Percentiles rank a stretch among this genome's conserved stretches.
Conservation (phyloP, 176 grass and related monocot species). For the Rhipidocladum racemiflorum region DNA sequence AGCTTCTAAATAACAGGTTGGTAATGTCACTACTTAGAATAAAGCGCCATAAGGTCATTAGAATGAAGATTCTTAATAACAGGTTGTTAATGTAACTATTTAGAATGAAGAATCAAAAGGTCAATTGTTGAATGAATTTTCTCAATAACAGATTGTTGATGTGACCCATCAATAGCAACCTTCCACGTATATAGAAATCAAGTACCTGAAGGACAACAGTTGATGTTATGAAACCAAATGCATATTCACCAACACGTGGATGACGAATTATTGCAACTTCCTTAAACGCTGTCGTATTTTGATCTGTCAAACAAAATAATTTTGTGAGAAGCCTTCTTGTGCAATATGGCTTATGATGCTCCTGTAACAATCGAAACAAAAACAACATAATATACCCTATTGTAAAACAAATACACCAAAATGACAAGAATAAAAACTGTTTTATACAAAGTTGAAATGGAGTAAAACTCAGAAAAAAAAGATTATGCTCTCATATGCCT, state of each 20-base stretch:
- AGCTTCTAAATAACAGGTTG: background rate
- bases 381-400: background rate
- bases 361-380: background rate
- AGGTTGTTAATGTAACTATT: too few relatives aligned
- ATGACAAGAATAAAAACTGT: background rate
- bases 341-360: background rate
- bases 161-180: background rate
- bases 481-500: background rate
- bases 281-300: constrained; percentile 99
- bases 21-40: background rate
- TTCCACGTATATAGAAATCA: constrained; percentile 8
- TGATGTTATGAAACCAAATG: constrained; percentile 99
- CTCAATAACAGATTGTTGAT: background rate
- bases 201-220: constrained; percentile 89
- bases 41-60: too few relatives aligned
- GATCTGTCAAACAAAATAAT: constrained; percentile 60
- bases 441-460: background rate
- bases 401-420: background rate
- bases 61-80: too few relatives aligned
- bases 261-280: constrained; percentile 99
- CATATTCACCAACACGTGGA: constrained; percentile 95
- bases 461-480: background rate
- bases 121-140: background rate
- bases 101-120: too few relatives aligned
- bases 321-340: constrained; percentile 10